Evolutionary conservation across 805 yeast genomes (phyloP), one percentile per base, ranked within the genome.

Genomic region (Candida suzukii): DNA sequence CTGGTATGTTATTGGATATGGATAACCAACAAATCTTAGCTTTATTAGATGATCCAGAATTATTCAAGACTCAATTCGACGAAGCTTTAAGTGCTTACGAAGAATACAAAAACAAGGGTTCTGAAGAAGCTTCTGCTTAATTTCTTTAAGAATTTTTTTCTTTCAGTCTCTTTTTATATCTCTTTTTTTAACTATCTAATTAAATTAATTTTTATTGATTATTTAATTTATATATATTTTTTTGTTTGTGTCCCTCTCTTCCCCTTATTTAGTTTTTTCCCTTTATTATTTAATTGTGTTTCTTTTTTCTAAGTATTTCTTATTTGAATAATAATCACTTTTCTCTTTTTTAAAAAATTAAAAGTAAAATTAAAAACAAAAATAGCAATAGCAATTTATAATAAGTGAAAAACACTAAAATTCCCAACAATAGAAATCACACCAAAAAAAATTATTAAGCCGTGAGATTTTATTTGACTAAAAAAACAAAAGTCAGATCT

Each of bases 1-100:
- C 99, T 52, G 97, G 98, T 74, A 93, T 93, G 98, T 80, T 93
- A 74, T 78, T 93, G 62, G 96, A 90, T 64, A 80, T 91, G 80
- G 95, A 88, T 62, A 86, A 85, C 69, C 79, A 79, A 59, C 96
- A 91, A 71, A 85, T 93, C 57, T 70, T 90, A 60, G 83, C 84
- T 47, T 75, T 91, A 65, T 78, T 88, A 66, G 95, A 87, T 61
- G 93, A 90, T 64, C 96, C 88, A 51, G 88, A 80, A 56, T 77
- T 83, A 54, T 86, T 93, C 74, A 81, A 82, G 72, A 79, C 80
- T 66, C 95, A 88, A 67, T 88, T 91, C 63, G 83, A 83, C 57
- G 98, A 91, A 68, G 99, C 99, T 53, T 78, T 83, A 56, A 78
- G 83, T 68, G 97, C 97, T 61, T 91, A 87, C 70, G 88, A 87